Evolutionary conservation across 1,139 yeast species (phyloP).

Genomic region (Blastobotrys persicus): DNA sequence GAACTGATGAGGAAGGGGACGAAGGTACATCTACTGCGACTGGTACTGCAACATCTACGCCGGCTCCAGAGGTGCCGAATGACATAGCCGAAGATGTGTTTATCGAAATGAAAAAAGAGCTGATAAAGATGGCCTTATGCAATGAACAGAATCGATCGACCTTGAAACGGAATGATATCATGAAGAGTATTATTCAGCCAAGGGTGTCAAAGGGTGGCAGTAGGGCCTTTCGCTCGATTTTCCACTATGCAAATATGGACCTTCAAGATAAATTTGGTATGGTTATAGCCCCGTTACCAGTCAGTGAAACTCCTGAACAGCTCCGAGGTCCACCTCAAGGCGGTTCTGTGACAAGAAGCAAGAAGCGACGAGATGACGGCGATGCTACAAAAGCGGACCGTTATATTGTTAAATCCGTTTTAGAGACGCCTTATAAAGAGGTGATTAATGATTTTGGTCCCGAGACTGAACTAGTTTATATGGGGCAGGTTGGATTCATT

Average conservation of each 20-base stretch:
- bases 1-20: constrained; percentile 3
- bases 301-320: constrained; percentile 10
- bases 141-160: constrained; percentile 3
- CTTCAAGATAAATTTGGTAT: constrained; percentile 13
- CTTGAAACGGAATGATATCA: neutral
- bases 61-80: neutral
- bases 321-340: constrained; percentile 8
- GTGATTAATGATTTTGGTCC: neutral
- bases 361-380: constrained; percentile 4
- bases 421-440: constrained; percentile 6
- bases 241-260: constrained; percentile 6
- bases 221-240: neutral
- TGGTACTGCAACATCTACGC: neutral
- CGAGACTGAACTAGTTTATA: neutral
- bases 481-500: constrained; percentile 4
- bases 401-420: constrained; percentile 6
- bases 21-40: neutral
- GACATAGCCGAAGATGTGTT: constrained; percentile 1
- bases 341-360: neutral
- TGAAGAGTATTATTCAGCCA: constrained; percentile 4
- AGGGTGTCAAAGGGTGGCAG: neutral
- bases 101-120: constrained; percentile 1
- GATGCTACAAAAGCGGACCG: constrained; percentile 3
- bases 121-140: constrained; percentile 6
- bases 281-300: constrained; percentile 11